Percentiles rank a stretch among this genome's conserved stretches.
These are phyloP conservation scores for Wickerhamomyces canadensis DNA, from an alignment of 805 yeast genomes.

Conservation along the genomic window DNA sequence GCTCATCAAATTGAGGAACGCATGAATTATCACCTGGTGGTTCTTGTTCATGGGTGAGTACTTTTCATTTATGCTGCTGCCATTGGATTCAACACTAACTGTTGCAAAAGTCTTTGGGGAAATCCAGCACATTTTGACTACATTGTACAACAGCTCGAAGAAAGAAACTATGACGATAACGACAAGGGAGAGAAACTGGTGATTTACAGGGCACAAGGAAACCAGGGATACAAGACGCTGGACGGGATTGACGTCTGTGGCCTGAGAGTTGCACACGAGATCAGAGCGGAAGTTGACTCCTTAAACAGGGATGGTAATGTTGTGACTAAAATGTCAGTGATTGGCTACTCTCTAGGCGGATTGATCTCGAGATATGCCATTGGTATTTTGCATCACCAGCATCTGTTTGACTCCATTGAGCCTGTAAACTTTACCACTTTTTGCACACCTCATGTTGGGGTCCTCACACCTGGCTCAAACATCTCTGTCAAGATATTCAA, in stretches of 20 bases:
- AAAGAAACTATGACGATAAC: conserved; percentile 25
- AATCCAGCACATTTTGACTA: conserved; percentile 61
- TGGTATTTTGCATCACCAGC: conserved; percentile 57
- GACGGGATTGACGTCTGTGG: conserved; percentile 90
- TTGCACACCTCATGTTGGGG: conserved; percentile 68
- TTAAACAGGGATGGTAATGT: conserved; percentile 18
- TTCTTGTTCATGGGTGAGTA: conserved; percentile 13
- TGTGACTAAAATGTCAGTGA: conserved; percentile 59
- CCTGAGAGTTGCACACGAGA: conserved; percentile 64
- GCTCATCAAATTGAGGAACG: no score
- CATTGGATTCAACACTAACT: background rate
- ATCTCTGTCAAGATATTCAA: conserved; percentile 52
- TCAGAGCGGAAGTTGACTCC: conserved; percentile 33
- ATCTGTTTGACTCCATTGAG: conserved; percentile 44
- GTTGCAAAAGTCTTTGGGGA: conserved; percentile 66
- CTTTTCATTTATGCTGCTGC: background rate
- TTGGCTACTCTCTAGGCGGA: conserved; percentile 87
- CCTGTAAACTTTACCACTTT: conserved; percentile 60
- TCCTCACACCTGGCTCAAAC: conserved; percentile 52
- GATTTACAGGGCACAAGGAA: conserved; percentile 19
- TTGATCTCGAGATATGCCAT: conserved; percentile 71
- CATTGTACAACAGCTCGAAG: conserved; percentile 41
- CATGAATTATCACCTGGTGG: conserved; percentile 7
- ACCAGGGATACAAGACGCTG: conserved; percentile 58
- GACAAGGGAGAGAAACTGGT: conserved; percentile 16